Conservation (phyloP, 805 yeast species). For the Ogataea populi-albae region DNA sequence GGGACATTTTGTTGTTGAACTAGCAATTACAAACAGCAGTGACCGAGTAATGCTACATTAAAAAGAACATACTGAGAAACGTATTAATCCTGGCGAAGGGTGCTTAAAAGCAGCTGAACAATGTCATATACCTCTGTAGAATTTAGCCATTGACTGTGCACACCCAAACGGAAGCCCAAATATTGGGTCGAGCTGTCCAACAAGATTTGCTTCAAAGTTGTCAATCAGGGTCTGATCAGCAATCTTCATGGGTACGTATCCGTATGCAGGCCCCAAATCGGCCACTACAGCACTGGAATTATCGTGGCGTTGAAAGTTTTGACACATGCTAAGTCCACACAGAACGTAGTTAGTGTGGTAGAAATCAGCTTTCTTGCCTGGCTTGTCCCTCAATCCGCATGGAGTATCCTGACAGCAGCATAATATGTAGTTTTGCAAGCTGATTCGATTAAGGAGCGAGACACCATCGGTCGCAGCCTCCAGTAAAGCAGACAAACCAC, state of each 20-base stretch:
- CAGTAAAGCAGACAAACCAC: constrained; percentile 65
- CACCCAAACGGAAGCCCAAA: constrained; percentile 52
- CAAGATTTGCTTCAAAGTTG: constrained; percentile 15
- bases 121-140: constrained; percentile 6
- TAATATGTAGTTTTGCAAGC: constrained; percentile 62
- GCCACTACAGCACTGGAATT: constrained; percentile 4
- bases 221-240: constrained; percentile 18
- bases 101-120: constrained; percentile 2
- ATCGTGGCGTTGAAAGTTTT: constrained; percentile 38
- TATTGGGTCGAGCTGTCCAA: constrained; percentile 49
- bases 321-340: constrained; percentile 67
- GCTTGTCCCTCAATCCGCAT: constrained; percentile 81
- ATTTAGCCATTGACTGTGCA: constrained; percentile 17
- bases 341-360: constrained; percentile 89
- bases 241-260: constrained; percentile 24
- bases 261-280: constrained; percentile 26
- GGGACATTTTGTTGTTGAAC: too few relatives aligned
- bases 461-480: constrained; percentile 45
- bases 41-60: too few relatives aligned
- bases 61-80: background rate
- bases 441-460: constrained; percentile 48
- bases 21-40: too few relatives aligned
- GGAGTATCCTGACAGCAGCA: constrained; percentile 67
- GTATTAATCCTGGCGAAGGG: constrained; percentile 2
- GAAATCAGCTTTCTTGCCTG: constrained; percentile 74